Conservation (phyloP, 108 stramenopile genomes). For the Stephanodiscus minutulus region DNA sequence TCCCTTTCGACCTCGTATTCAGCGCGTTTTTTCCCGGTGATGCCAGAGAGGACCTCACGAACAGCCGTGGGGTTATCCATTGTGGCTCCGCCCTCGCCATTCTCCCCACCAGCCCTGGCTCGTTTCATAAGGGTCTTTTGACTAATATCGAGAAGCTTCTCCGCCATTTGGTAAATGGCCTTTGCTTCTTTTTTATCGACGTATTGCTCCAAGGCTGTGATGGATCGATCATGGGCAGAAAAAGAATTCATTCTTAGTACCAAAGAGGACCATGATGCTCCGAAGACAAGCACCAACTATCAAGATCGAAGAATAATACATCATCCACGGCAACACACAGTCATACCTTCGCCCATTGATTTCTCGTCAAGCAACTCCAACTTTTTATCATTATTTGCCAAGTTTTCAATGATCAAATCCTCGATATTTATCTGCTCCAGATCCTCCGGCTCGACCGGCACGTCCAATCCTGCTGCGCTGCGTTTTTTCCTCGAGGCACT, state of each 20-base stretch:
- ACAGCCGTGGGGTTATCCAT: constrained; percentile 36
- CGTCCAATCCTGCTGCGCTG: constrained; percentile 17
- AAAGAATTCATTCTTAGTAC: neutral
- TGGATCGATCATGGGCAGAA: neutral
- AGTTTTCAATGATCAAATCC: constrained; percentile 77
- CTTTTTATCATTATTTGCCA: constrained; percentile 69
- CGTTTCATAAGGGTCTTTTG: constrained; percentile 58
- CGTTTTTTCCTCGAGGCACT: constrained; percentile 21
- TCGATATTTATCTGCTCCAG: constrained; percentile 81
- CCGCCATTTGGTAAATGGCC: constrained; percentile 67
- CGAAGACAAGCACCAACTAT: neutral
- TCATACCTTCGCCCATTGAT: constrained; percentile 41
- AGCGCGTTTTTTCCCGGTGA: constrained; percentile 33
- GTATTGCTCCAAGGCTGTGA: constrained; percentile 84
- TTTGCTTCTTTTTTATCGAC: constrained; percentile 72
- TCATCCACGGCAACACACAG: neutral
- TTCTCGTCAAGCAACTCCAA: constrained; percentile 75
- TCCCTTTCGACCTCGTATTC: constrained; percentile 31
- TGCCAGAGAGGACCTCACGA: constrained; percentile 29
- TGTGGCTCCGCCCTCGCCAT: constrained; percentile 18
- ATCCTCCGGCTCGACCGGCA: constrained; percentile 83
- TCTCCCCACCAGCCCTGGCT: constrained; percentile 25
- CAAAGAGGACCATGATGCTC: neutral
- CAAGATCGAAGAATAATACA: neutral
- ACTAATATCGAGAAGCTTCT: constrained; percentile 51